Conservation (phyloP, 164 flowering plant genomes). For the Malania oleifera region DNA sequence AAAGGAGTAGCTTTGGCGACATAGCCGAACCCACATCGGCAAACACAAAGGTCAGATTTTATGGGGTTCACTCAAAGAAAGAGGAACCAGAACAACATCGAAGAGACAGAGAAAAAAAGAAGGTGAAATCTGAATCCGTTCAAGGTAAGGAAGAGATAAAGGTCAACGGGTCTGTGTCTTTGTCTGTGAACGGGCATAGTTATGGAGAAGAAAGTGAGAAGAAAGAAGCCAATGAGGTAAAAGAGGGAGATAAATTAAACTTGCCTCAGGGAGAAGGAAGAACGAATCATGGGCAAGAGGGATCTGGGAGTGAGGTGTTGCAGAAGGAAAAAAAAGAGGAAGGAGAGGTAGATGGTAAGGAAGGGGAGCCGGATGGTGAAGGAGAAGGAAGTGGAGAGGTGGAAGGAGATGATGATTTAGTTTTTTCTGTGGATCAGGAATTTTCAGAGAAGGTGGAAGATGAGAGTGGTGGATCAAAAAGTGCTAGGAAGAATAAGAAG, state of each 20-base stretch:
- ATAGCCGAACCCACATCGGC: conserved; percentile 47
- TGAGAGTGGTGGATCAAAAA: conserved; percentile 19
- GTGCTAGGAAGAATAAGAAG: conserved; percentile 39
- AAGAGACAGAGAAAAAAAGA: conserved; percentile 16
- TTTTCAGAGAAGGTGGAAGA: conserved; percentile 32
- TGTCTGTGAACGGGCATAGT: conserved; percentile 15
- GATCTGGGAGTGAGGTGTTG: conserved; percentile 26
- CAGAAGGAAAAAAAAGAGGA: conserved; percentile 30
- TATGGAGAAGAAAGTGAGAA: conserved; percentile 20
- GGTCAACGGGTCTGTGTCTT: conserved; percentile 23
- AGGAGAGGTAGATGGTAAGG: conserved; percentile 35
- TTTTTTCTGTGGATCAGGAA: conserved; percentile 26
- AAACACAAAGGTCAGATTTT: conserved; percentile 16
- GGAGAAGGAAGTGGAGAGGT: conserved; percentile 24
- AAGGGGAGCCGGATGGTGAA: conserved; percentile 22
- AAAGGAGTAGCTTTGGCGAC: conserved; percentile 68
- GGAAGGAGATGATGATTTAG: conserved; percentile 37
- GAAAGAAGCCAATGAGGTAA: conserved; percentile 10
- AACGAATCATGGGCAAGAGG: conserved; percentile 21
- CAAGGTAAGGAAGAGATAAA: conserved; percentile 26
- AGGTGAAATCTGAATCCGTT: conserved; percentile 21
- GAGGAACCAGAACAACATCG: conserved; percentile 12
- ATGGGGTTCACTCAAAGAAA: conserved; percentile 15
- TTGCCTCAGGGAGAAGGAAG: conserved; percentile 7
- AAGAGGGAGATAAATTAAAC: conserved; percentile 14